phyloP scores from a whole-genome alignment of 73 alveolate genomes.

The Tetrahymena malaccensis region DNA sequence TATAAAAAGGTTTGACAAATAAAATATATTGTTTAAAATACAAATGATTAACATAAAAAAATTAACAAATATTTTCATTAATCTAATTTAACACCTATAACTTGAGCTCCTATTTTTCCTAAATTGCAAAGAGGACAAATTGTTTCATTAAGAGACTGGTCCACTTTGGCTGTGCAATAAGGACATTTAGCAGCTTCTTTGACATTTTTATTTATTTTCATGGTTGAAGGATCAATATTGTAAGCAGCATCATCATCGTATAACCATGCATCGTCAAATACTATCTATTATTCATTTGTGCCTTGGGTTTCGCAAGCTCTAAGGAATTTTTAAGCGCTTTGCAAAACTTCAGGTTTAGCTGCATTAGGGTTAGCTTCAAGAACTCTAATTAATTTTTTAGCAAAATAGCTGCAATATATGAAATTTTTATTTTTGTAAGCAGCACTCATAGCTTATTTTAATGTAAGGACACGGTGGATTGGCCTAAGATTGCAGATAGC shows the following conservation, averaged over 20 bases:
- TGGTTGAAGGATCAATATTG: background rate
- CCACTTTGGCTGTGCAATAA: background rate
- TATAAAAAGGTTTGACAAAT: too few species aligned
- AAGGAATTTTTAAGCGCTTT: conserved; percentile 3
- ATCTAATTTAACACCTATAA: background rate
- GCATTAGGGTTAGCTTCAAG: conserved; percentile 7
- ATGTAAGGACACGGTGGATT: background rate
- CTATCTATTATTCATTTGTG: conserved; percentile 9
- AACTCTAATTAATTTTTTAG: conserved; percentile 7
- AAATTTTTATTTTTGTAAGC: conserved; percentile 21
- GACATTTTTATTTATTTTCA: background rate
- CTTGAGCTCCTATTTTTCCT: background rate
- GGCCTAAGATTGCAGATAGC: conserved; percentile 27
- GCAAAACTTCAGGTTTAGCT: conserved; percentile 18
- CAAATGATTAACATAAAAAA: too few species aligned
- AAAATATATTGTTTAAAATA: too few species aligned
- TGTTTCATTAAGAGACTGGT: background rate
- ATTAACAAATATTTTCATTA: background rate
- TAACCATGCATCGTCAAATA: conserved; percentile 14
- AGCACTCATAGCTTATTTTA: conserved; percentile 37
- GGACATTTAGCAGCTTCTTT: background rate
- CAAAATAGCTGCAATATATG: conserved; percentile 6
- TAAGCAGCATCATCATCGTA: background rate
- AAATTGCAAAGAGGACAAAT: background rate
- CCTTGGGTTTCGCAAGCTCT: conserved; percentile 1